Conservation (phyloP, 2,329 filamentous ascomycete genomes). For the Arthrobotrys conoides region DNA sequence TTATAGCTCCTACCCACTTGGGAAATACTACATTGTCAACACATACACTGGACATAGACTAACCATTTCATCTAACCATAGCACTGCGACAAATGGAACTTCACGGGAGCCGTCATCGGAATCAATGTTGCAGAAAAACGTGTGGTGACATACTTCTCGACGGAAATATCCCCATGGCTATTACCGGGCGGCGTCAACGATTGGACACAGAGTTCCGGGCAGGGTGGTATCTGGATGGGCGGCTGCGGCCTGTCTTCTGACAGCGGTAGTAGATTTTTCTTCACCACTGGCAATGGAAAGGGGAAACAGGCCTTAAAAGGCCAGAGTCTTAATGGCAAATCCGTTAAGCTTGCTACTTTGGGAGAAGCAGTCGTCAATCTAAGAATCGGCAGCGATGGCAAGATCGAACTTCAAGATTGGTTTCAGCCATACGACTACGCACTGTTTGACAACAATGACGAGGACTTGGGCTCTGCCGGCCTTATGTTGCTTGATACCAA, state of each 20-base stretch:
- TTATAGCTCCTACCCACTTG: conserved; percentile 16
- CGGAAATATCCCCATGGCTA: conserved; percentile 68
- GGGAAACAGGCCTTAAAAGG: conserved; percentile 58
- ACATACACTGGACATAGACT: neutral
- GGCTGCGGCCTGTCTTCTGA: conserved; percentile 66
- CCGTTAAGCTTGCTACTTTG: conserved; percentile 62
- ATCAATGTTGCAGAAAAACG: conserved; percentile 68
- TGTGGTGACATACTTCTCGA: conserved; percentile 67
- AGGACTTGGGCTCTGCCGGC: conserved; percentile 69
- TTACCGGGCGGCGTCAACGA: conserved; percentile 64
- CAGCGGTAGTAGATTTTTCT: conserved; percentile 65
- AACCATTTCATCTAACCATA: conserved; percentile 60
- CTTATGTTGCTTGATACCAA: conserved; percentile 69
- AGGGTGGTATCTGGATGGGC: conserved; percentile 67
- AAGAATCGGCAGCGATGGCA: conserved; percentile 66
- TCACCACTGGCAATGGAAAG: conserved; percentile 64
- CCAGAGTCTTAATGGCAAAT: conserved; percentile 46
- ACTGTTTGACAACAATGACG: conserved; percentile 58
- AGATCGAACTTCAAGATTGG: conserved; percentile 71
- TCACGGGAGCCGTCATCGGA: conserved; percentile 67
- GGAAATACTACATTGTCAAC: conserved; percentile 34
- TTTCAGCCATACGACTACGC: conserved; percentile 71
- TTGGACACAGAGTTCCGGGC: conserved; percentile 66
- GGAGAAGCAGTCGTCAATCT: conserved; percentile 67
- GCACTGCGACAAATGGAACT: conserved; percentile 74